Conservation (phyloP, 495 filamentous ascomycete genomes). For the Xylaria castorea region DNA sequence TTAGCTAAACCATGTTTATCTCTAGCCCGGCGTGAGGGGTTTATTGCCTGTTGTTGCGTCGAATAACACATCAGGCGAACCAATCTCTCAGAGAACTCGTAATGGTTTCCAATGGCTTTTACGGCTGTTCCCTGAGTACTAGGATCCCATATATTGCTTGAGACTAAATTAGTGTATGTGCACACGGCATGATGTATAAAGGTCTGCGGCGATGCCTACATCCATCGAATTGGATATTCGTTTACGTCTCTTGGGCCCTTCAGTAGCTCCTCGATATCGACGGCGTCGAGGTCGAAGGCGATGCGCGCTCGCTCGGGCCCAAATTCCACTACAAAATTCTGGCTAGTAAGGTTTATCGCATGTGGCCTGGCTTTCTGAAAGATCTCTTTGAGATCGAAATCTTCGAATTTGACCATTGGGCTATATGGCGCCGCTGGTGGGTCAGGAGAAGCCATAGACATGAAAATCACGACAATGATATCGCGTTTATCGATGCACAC, state of each 20-base stretch:
- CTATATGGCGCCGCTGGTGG: conserved; percentile 3
- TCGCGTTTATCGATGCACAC: not conserved
- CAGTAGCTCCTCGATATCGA: conserved; percentile 52
- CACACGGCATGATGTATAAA: not conserved
- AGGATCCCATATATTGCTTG: conserved; percentile 76
- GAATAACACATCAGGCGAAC: conserved; percentile 62
- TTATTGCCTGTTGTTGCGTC: conserved; percentile 21
- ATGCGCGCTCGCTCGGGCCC: conserved; percentile 67
- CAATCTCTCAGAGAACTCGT: conserved; percentile 72
- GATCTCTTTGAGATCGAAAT: conserved; percentile 61
- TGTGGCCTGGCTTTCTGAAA: conserved; percentile 50
- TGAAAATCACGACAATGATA: not conserved
- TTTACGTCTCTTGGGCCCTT: conserved; percentile 19
- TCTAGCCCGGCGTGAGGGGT: conserved; percentile 28
- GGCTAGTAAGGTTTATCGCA: conserved; percentile 49
- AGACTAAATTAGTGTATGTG: conserved; percentile 25
- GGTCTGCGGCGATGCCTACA: conserved; percentile 55
- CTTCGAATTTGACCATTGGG: conserved; percentile 48
- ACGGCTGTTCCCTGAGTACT: conserved; percentile 64
- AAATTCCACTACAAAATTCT: conserved; percentile 77
- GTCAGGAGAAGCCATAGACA: conserved; percentile 27
- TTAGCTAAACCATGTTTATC: conserved; percentile 21
- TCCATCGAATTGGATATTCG: conserved; percentile 64
- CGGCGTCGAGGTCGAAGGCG: conserved; percentile 61
- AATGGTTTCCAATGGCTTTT: conserved; percentile 59